phyloP scores from a whole-genome alignment of 129 eudicot genomes.

The Arctium lappa region DNA sequence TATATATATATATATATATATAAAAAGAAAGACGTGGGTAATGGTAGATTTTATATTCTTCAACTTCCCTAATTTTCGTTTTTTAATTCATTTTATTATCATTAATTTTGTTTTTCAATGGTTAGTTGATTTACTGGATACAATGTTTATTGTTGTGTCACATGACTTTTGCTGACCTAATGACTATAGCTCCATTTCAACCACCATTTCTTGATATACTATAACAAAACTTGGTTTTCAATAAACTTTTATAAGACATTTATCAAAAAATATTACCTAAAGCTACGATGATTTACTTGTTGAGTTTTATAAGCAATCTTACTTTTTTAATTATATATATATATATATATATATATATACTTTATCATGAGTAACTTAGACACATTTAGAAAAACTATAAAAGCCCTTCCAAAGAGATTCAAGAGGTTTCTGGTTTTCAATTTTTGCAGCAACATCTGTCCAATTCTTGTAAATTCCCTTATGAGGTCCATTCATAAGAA shows the following conservation, averaged over 20 bases:
- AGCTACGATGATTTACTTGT: neutral
- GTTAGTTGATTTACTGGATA: conserved; percentile 17
- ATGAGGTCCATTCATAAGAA: too few relatives aligned
- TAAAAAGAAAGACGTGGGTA: conserved; percentile 31
- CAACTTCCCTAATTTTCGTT: conserved; percentile 9
- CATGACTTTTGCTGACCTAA: conserved; percentile 25
- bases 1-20: neutral
- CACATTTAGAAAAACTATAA: too few relatives aligned
- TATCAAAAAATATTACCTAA: too few relatives aligned
- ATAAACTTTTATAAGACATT: too few relatives aligned
- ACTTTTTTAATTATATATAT: too few relatives aligned
- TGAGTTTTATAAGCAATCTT: neutral
- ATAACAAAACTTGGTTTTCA: too few relatives aligned
- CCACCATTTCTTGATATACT: neutral
- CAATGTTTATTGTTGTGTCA: conserved; percentile 28
- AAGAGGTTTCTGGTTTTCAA: too few relatives aligned
- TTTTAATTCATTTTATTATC: conserved; percentile 1
- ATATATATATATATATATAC: too few relatives aligned
- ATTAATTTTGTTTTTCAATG: conserved; percentile 1
- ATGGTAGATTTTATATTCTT: conserved; percentile 5
- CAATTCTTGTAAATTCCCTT: too few relatives aligned
- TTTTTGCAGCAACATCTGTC: too few relatives aligned
- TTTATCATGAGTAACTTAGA: too few relatives aligned
- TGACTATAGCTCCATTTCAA: conserved; percentile 26
- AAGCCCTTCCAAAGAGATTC: too few relatives aligned